These are phyloP conservation scores for Colletotrichum orbiculare DNA, from an alignment of 2,329 filamentous ascomycete species.

Conservation along the genomic window DNA sequence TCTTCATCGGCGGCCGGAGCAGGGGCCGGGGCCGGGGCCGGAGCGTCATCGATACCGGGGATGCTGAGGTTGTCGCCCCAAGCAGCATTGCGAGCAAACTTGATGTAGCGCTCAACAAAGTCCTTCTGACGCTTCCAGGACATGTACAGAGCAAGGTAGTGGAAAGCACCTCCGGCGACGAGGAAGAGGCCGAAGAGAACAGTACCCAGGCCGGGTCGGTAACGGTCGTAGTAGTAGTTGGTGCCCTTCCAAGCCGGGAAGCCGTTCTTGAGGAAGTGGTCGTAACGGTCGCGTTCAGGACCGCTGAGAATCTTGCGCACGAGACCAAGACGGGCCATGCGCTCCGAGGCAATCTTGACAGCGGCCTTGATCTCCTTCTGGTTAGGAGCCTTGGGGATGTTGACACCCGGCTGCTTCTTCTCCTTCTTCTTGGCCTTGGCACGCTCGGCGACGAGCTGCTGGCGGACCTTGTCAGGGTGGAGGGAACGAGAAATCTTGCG, in stretches of 20 bases:
- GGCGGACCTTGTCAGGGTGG: conserved; percentile 96
- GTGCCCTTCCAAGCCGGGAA: conserved; percentile 98
- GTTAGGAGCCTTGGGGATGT: conserved; percentile 77
- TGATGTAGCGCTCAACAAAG: conserved; percentile 92
- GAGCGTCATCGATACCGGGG: conserved; percentile 69
- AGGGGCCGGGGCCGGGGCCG: conserved; percentile 56
- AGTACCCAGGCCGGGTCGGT: conserved; percentile 88
- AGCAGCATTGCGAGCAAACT: conserved; percentile 85
- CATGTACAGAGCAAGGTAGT: conserved; percentile 88
- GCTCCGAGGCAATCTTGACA: conserved; percentile 82
- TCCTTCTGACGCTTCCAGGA: conserved; percentile 90
- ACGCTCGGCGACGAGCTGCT: conserved; percentile 79
- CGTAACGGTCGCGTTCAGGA: conserved; percentile 84
- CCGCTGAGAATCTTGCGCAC: conserved; percentile 89
- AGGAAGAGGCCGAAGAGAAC: conserved; percentile 86
- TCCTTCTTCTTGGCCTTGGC: conserved; percentile 65
- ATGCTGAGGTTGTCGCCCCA: conserved; percentile 88
- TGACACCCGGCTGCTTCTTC: conserved; percentile 66
- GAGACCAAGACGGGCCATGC: conserved; percentile 85
- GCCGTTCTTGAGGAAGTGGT: conserved; percentile 91
- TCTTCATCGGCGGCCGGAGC: conserved; percentile 56
- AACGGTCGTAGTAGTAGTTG: conserved; percentile 97
- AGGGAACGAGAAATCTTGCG: conserved; percentile 85
- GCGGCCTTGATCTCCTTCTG: conserved; percentile 81
- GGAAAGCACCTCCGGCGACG: conserved; percentile 83